phyloP scores from a whole-genome alignment of 75 land plant species.

The Ceratopteris richardii region DNA sequence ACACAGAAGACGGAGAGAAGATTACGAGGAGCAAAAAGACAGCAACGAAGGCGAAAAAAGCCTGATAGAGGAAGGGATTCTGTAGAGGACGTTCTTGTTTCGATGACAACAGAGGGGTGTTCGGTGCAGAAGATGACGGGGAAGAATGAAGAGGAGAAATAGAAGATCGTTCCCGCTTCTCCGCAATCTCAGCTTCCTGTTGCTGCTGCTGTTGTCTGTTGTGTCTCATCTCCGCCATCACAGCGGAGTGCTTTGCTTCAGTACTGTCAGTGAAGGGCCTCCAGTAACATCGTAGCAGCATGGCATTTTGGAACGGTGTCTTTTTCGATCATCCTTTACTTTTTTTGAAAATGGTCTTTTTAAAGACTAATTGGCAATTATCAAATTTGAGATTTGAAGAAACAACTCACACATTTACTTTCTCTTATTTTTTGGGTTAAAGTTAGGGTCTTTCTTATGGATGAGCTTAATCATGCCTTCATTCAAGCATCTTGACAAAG shows the following conservation, averaged over 20 bases:
- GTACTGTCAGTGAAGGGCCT: too few relatives aligned
- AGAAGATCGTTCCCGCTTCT: constrained; percentile 15
- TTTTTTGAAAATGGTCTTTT: too few relatives aligned
- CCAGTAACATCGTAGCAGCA: too few relatives aligned
- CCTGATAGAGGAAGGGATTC: constrained; percentile 14
- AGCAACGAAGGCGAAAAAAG: constrained; percentile 21
- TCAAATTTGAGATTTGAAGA: too few relatives aligned
- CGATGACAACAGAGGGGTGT: neutral
- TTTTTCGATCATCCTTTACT: too few relatives aligned
- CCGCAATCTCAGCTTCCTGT: neutral
- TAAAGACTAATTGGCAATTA: too few relatives aligned
- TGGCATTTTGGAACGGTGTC: too few relatives aligned
- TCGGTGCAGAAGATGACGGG: constrained; percentile 14
- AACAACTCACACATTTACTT: too few relatives aligned
- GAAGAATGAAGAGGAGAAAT: constrained; percentile 16
- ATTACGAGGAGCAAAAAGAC: constrained; percentile 20
- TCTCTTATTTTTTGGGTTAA: too few relatives aligned
- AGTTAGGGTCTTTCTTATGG: too few relatives aligned
- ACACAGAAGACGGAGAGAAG: constrained; percentile 33
- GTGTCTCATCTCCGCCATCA: constrained; percentile 65
- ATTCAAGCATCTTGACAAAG: too few relatives aligned
- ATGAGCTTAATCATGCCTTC: too few relatives aligned
- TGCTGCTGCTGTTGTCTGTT: constrained; percentile 18
- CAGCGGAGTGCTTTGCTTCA: neutral
- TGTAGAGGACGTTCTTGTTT: neutral